Conservation (phyloP, 257 asterid genomes). For the Capsicum baccatum region DNA sequence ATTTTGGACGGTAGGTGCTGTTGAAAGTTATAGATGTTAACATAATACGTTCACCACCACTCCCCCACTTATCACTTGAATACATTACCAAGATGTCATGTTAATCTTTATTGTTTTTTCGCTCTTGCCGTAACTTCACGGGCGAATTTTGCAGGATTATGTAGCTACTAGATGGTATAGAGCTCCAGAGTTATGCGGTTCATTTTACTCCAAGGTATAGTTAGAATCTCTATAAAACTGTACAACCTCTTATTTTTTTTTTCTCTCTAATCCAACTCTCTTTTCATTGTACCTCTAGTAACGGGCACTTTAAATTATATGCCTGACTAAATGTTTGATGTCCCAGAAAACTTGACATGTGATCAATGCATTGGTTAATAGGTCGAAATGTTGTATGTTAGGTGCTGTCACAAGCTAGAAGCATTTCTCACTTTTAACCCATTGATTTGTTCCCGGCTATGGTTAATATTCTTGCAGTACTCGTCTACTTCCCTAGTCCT, state of each 20-base stretch:
- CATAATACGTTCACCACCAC: not conserved
- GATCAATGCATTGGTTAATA: not conserved
- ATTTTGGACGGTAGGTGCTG: slow-evolving; percentile 85
- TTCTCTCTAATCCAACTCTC: slow-evolving; percentile 3
- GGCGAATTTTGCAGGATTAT: slow-evolving; percentile 65
- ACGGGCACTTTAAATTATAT: not conserved
- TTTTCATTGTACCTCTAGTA: not conserved
- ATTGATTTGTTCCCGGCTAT: not conserved
- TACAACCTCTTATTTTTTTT: not conserved
- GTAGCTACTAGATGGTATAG: slow-evolving; percentile 97
- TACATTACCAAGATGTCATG: not conserved
- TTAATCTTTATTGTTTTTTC: slow-evolving; percentile 16
- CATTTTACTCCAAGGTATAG: slow-evolving; percentile 85
- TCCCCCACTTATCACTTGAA: not conserved
- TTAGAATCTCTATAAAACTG: not conserved
- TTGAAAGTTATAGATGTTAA: slow-evolving; percentile 13
- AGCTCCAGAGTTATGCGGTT: slow-evolving; percentile 92
- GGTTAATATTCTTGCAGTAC: not conserved
- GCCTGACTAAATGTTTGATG: not conserved
- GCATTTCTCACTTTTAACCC: not conserved
- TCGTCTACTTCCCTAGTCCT: not conserved
- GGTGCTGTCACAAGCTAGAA: slow-evolving; percentile 11
- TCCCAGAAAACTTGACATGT: not conserved
- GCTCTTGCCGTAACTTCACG: slow-evolving; percentile 2
- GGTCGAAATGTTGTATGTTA: not conserved